Base-by-base conservation (phyloP, 768 basidiomycete species). In the Guyanaporus albipodus region DNA sequence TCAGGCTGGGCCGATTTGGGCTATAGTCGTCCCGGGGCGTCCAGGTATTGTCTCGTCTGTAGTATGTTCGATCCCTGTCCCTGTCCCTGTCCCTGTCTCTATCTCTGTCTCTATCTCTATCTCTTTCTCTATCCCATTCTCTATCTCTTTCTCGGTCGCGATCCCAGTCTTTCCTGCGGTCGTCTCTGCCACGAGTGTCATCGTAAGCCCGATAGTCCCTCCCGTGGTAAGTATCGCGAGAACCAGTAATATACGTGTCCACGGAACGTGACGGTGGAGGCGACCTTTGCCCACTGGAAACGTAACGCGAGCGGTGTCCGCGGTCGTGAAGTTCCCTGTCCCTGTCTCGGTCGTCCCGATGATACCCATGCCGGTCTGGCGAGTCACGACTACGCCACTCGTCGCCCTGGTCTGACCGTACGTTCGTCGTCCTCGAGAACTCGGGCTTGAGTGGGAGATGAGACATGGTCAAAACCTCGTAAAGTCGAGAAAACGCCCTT, bases 391-490 rank as follows among this genome's bases (percentile, higher is more conserved):
- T 57, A 36, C 42, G 56, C 42, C 62, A 46, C 9, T 65, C 60
- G n/a, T 66, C 64, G 34, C 40, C 34, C 12, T 43, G 23, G 6
- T 64, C 62, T 7, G 52, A 46, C 50, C 62, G 37, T 18, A 38
- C 44, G 26, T 5, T 51, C 28, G 55, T 23, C n/a, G 57, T 33
- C 34, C 55, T 63, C 28, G 59, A 40, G 36, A 63, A 50, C 26
- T 66, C 64, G 50, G 64, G 64, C 61, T 63, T 66, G 47, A 59
- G 50, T 6, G 64, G 64, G 41, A 66, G 63, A 49, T 51, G 48
- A 29, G 59, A 59, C 64, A 66, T 65, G 44, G 27, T 21, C 5
- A 0, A 2, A 11, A 28, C 15, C 21, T 22, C 26, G 31, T 15
- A 31, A n/a, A 31, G 31, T 32, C n/a, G n/a, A n/a, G n/a, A n/a